These are phyloP conservation scores for Wallacemonas collosoma DNA, from an alignment of 208 protist genomes.

Conservation along the genomic window DNA sequence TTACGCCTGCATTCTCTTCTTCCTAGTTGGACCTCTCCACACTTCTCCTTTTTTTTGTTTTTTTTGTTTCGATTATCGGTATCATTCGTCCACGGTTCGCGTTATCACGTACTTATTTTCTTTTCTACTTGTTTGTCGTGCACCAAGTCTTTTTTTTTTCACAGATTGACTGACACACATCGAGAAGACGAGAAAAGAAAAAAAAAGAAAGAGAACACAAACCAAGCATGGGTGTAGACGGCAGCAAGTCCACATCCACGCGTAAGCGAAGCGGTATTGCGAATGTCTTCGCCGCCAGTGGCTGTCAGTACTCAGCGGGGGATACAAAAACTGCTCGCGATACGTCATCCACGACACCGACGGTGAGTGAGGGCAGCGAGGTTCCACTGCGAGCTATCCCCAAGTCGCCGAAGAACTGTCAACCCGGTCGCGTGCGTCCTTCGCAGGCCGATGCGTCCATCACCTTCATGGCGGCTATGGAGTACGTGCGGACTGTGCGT, in stretches of 20 bases:
- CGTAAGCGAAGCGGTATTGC: slow-evolving; percentile 26
- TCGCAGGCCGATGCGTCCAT: slow-evolving; percentile 12
- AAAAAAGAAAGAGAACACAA: slow-evolving; percentile 4
- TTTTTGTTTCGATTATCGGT: too few species aligned
- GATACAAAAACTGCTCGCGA: slow-evolving; percentile 1
- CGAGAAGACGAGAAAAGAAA: neutral
- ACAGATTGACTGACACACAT: too few species aligned
- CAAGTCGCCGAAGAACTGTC: slow-evolving; percentile 23
- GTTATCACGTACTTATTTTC: too few species aligned
- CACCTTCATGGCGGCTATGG: slow-evolving; percentile 40
- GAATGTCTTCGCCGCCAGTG: slow-evolving; percentile 21
- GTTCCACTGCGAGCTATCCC: slow-evolving; percentile 13
- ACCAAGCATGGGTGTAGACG: slow-evolving; percentile 5
- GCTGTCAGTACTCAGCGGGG: slow-evolving; percentile 10
- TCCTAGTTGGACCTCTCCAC: neutral
- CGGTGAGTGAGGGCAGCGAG: neutral
- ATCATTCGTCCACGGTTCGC: too few species aligned
- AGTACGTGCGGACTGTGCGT: slow-evolving; percentile 24
- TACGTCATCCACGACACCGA: neutral
- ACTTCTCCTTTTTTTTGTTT: neutral
- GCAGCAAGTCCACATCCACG: neutral
- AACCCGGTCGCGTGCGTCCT: slow-evolving; percentile 1
- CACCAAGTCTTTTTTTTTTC: too few species aligned
- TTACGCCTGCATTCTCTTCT: neutral
- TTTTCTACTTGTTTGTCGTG: too few species aligned